A percentile compares a stretch with the other conserved stretches of the same genome.
These are phyloP conservation scores for Pyrrhoderma noxium DNA, from an alignment of 1,284 basidiomycete species.

Conservation along the genomic window DNA sequence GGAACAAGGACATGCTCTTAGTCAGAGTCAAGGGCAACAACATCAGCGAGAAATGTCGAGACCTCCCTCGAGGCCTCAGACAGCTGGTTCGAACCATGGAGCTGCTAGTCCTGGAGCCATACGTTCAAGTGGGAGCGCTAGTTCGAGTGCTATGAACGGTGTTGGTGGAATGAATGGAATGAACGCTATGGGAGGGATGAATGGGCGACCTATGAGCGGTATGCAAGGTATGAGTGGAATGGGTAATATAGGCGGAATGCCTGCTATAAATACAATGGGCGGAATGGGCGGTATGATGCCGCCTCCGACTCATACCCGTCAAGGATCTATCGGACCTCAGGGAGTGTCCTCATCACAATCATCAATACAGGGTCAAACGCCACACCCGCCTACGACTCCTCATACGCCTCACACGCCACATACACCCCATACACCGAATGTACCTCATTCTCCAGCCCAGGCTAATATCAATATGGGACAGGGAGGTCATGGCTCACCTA, in stretches of 20 bases:
- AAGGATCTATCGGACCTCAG: constrained; percentile 4
- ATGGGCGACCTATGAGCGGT: constrained; percentile 4
- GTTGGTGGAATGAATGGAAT: constrained; percentile 11
- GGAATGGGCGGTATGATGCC: constrained; percentile 25
- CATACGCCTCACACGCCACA: constrained; percentile 8
- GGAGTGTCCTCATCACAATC: background rate
- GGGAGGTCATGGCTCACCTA: constrained; percentile 1
- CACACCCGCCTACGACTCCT: background rate
- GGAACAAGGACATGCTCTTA: constrained; percentile 12
- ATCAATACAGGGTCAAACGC: background rate
- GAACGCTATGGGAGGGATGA: constrained; percentile 7
- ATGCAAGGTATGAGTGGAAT: constrained; percentile 5
- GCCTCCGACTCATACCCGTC: constrained; percentile 23
- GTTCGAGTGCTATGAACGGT: constrained; percentile 7
- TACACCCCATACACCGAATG: background rate
- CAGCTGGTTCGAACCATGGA: constrained; percentile 12
- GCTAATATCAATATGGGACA: background rate
- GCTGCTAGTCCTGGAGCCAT: background rate
- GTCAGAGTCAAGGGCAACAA: constrained; percentile 16
- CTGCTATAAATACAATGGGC: constrained; percentile 11
- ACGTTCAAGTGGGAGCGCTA: background rate
- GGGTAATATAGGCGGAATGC: constrained; percentile 8
- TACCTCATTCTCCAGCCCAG: background rate
- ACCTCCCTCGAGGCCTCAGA: constrained; percentile 16
- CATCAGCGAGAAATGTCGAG: constrained; percentile 18